Conservation (phyloP, 495 filamentous ascomycete genomes). For the Penicillium angulare region DNA sequence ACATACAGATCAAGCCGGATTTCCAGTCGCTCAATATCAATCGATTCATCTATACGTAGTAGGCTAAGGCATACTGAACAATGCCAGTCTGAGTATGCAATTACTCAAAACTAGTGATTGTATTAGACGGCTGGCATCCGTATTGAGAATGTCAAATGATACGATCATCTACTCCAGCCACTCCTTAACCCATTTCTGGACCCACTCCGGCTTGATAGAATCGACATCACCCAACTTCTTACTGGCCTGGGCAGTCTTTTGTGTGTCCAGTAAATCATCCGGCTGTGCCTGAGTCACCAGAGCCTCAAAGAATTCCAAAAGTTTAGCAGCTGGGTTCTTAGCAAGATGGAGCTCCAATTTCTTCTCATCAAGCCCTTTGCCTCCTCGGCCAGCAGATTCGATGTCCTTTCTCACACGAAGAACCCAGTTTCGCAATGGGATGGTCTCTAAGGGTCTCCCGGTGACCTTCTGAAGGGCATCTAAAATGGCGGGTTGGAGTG, state of each 20-base stretch:
- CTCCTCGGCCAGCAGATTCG: not conserved
- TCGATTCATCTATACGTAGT: too few relatives aligned
- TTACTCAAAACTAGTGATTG: too few relatives aligned
- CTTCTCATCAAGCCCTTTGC: not conserved
- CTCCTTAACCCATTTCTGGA: not conserved
- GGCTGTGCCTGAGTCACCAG: not conserved
- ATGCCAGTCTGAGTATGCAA: not conserved
- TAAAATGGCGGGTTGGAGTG: not conserved
- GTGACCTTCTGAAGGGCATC: not conserved
- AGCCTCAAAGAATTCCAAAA: conserved; percentile 23
- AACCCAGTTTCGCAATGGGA: conserved; percentile 16
- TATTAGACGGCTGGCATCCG: too few relatives aligned
- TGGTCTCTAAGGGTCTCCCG: conserved; percentile 1
- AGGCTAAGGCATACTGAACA: too few relatives aligned
- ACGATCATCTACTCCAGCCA: not conserved
- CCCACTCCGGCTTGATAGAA: conserved; percentile 8
- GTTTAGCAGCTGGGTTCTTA: conserved; percentile 25
- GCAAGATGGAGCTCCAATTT: conserved; percentile 10
- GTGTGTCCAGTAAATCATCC: conserved; percentile 10
- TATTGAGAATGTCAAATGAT: too few relatives aligned
- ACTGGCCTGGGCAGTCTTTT: conserved; percentile 10
- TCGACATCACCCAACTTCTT: conserved; percentile 12
- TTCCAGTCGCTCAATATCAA: too few relatives aligned
- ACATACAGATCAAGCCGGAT: too few relatives aligned
- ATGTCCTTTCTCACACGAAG: conserved; percentile 3